Evolutionary conservation across 176 grass and related monocot species (phyloP), one percentile per base, ranked within the genome.

Genomic region (Dendrocalamus sinicus): DNA sequence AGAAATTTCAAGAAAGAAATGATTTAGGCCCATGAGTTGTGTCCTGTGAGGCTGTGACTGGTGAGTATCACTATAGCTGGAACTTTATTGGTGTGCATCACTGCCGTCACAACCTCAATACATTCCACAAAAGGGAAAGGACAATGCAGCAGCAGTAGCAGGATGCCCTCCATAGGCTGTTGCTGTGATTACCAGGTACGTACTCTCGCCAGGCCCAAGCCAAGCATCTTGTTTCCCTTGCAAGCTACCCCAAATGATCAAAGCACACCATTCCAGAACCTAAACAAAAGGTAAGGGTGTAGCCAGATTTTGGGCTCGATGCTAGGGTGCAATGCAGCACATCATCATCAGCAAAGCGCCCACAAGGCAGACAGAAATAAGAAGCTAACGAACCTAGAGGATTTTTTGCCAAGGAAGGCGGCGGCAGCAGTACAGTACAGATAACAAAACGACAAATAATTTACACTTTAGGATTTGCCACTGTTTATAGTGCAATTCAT

Each of bases 201-300:
- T 15, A 86, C 73, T 50, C 63, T 26, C 16, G 52, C 43, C 51
- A 28, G n/a, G 52, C 51, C 47, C 17, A 81, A 53, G 16, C 8
- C 67, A 72, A 28, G 68, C 48, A 87, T 63, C 26, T 67, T 83
- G 80, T 74, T 90, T 83, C 61, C 51, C 89, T 79, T 91, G 85
- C 75, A 87, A 91, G 89, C 60, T 43, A 91, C 75, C 75, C 48
- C 76, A 74, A 83, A 74, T 84, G 41, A 83, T 83, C 72, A 46
- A 84, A 71, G 32, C 81, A 39, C 46, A 39, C 46, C 9, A 82
- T 14, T 70, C 26, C 84, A 67, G 50, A 62, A 67, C 59, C 15
- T 12, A 37, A 22, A 65, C 22, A 43, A 46, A 48, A 74, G 45
- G 41, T 47, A 44, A 48, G 37, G 78, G 19, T 23, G 28, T 9